Evolutionary conservation across 2,329 filamentous ascomycete genomes (phyloP).

Genomic region (Cladophialophora bantiana): DNA sequence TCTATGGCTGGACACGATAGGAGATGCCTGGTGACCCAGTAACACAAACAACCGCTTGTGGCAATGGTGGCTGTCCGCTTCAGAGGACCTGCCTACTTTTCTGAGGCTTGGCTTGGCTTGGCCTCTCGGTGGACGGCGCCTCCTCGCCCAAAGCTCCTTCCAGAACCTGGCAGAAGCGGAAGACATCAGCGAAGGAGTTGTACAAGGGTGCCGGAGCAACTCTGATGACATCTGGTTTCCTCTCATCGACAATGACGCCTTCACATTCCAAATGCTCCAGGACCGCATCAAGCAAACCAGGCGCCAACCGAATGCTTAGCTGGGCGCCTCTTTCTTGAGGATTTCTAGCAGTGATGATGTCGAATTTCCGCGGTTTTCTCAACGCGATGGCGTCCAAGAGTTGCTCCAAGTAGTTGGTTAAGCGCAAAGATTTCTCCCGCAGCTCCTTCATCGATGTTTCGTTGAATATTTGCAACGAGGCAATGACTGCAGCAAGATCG

Average conservation of each 20-base stretch:
- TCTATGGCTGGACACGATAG: not conserved
- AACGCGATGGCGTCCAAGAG: conserved; percentile 57
- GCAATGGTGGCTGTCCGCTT: not conserved
- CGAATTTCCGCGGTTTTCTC: conserved; percentile 54
- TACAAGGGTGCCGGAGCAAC: conserved; percentile 86
- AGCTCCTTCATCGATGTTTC: conserved; percentile 73
- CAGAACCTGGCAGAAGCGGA: conserved; percentile 55
- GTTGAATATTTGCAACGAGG: conserved; percentile 75
- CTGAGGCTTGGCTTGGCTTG: not conserved
- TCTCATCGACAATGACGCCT: conserved; percentile 80
- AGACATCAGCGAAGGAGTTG: conserved; percentile 78
- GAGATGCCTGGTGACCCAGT: not conserved
- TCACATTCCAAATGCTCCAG: conserved; percentile 68
- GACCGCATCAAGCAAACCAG: conserved; percentile 74
- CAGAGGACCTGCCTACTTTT: not conserved
- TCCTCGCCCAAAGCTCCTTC: conserved; percentile 26
- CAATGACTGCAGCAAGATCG: conserved; percentile 77
- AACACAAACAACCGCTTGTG: not conserved
- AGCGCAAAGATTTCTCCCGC: conserved; percentile 71
- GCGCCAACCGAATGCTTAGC: conserved; percentile 73
- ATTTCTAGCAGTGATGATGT: conserved; percentile 73
- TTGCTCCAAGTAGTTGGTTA: conserved; percentile 79
- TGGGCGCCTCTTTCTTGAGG: conserved; percentile 76
- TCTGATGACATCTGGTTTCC: conserved; percentile 83
- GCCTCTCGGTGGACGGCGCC: conserved; percentile 7